Evolutionary conservation across 306 rosid species (phyloP).

Genomic region (Cajanus cajan): DNA sequence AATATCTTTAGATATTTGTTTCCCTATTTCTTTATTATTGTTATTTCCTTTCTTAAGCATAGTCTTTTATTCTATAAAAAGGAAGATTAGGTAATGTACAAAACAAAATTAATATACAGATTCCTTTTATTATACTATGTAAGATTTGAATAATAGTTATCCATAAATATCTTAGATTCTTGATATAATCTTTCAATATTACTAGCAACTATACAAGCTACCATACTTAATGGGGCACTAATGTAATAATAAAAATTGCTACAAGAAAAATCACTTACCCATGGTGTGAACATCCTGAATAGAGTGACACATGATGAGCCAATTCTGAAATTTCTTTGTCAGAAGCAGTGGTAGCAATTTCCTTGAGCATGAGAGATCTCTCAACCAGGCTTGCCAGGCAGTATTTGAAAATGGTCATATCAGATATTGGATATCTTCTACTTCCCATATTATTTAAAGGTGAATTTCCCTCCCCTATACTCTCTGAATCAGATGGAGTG

Average conservation of each 20-base stretch:
- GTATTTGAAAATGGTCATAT: constrained; percentile 75
- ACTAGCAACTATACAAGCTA: constrained; percentile 17
- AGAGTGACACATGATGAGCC: constrained; percentile 67
- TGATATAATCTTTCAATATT: constrained; percentile 7
- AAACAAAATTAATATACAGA: too few species aligned
- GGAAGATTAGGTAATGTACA: too few species aligned
- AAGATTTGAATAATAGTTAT: not conserved
- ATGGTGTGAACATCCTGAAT: constrained; percentile 91
- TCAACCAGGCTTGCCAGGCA: constrained; percentile 75
- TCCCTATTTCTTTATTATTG: too few species aligned
- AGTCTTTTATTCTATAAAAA: too few species aligned
- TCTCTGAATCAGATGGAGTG: constrained; percentile 68
- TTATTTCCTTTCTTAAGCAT: too few species aligned
- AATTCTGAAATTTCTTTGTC: constrained; percentile 63
- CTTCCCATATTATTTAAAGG: constrained; percentile 44
- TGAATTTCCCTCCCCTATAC: constrained; percentile 56
- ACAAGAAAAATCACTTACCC: constrained; percentile 54
- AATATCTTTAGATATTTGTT: too few species aligned
- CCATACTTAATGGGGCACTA: constrained; percentile 20
- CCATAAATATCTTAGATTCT: constrained; percentile 9
- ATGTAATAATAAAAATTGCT: not conserved
- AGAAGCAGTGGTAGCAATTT: constrained; percentile 62
- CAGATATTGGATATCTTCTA: constrained; percentile 64
- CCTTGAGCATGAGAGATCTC: constrained; percentile 85
- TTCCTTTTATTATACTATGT: too few species aligned